Conservation (phyloP, 2,329 filamentous ascomycete genomes). For the Pseudovirgaria hyperparasitica region DNA sequence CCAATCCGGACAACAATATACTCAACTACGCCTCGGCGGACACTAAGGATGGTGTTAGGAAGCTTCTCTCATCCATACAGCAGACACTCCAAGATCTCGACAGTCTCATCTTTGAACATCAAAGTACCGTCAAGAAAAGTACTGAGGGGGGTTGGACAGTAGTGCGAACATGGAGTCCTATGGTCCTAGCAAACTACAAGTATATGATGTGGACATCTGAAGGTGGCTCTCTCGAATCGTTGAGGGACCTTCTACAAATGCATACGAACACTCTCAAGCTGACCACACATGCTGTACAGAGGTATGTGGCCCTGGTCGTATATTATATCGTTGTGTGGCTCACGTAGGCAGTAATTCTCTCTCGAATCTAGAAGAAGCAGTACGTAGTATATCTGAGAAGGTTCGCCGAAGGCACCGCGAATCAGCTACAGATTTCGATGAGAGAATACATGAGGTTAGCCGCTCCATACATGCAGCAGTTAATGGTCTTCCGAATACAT, state of each 20-base stretch:
- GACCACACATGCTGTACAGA: slow-evolving; percentile 30
- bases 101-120: slow-evolving; percentile 31
- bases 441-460: slow-evolving; percentile 19
- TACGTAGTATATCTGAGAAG: slow-evolving; percentile 19
- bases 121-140: slow-evolving; percentile 29
- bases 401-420: slow-evolving; percentile 17
- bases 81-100: slow-evolving; percentile 30
- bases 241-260: slow-evolving; percentile 29
- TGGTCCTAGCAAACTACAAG: slow-evolving; percentile 28
- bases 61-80: slow-evolving; percentile 26
- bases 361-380: slow-evolving; percentile 13
- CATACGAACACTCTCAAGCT: slow-evolving; percentile 28
- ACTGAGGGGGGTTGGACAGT: slow-evolving; percentile 27
- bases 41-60: slow-evolving; percentile 24
- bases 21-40: slow-evolving; percentile 21
- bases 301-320: slow-evolving; percentile 11
- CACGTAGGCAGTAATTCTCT: slow-evolving; percentile 2
- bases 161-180: slow-evolving; percentile 31
- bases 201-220: slow-evolving; percentile 34
- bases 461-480: too few species aligned
- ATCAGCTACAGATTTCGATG: slow-evolving; percentile 10
- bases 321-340: neutral
- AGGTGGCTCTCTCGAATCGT: slow-evolving; percentile 26
- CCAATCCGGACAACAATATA: slow-evolving; percentile 20
- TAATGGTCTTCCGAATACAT: too few species aligned